Evolutionary conservation across 108 stramenopile genomes (phyloP).

Genomic region (Cyclotella sp.): DNA sequence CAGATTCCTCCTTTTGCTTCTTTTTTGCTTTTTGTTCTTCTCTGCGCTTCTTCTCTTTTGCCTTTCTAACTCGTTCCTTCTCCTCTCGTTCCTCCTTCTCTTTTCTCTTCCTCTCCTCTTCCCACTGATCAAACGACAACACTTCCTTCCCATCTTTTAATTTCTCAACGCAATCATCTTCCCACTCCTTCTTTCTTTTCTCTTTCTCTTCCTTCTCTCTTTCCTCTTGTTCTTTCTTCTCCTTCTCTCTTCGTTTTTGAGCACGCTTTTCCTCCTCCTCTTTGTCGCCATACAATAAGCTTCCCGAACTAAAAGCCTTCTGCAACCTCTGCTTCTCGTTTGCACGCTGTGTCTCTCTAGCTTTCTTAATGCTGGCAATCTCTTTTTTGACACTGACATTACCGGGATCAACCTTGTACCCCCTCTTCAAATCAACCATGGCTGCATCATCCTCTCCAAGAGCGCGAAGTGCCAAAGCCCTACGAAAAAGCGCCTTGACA

Average conservation of each 20-base stretch:
- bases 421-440: constrained; percentile 1
- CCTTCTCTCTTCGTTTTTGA: constrained; percentile 41
- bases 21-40: constrained; percentile 42
- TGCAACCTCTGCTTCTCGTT: constrained; percentile 65
- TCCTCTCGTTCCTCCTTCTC: constrained; percentile 35
- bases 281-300: constrained; percentile 77
- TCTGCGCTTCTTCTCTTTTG: constrained; percentile 54
- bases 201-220: constrained; percentile 61
- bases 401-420: neutral
- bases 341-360: constrained; percentile 50
- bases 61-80: constrained; percentile 48
- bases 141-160: constrained; percentile 69
- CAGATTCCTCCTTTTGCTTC: constrained; percentile 46
- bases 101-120: constrained; percentile 21
- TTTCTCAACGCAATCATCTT: constrained; percentile 81
- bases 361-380: constrained; percentile 61
- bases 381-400: constrained; percentile 79
- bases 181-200: constrained; percentile 82
- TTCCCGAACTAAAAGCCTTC: constrained; percentile 68
- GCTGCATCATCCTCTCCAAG: neutral
- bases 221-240: constrained; percentile 58
- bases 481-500: neutral
- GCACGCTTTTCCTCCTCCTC: constrained; percentile 66
- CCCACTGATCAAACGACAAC: constrained; percentile 81
- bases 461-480: neutral